A percentile compares a stretch with the other conserved stretches of the same genome.
phyloP scores from a whole-genome alignment of 805 yeast species.

The Candida berthetii region DNA sequence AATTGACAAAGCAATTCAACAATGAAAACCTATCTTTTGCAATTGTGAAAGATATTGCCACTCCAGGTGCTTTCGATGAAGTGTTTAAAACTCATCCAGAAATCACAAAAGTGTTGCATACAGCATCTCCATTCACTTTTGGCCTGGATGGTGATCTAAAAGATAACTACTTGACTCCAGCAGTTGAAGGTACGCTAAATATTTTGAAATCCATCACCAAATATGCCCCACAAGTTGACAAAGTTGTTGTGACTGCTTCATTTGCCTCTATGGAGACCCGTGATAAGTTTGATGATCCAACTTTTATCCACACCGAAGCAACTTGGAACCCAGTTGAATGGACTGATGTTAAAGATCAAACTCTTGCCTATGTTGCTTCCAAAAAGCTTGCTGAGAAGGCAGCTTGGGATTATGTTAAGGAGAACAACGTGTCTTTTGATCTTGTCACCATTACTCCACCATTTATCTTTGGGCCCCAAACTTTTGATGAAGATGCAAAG shows the following conservation, averaged over 20 bases:
- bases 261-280: constrained; percentile 36
- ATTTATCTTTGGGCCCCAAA: constrained; percentile 39
- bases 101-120: constrained; percentile 42
- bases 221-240: constrained; percentile 27
- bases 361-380: constrained; percentile 31
- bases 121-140: constrained; percentile 42
- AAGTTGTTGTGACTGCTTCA: constrained; percentile 51
- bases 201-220: constrained; percentile 35
- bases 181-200: constrained; percentile 44
- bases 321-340: constrained; percentile 27
- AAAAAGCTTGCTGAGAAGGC: constrained; percentile 50
- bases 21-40: constrained; percentile 27
- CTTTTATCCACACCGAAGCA: constrained; percentile 20
- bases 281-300: constrained; percentile 14
- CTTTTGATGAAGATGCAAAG: constrained; percentile 27
- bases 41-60: constrained; percentile 36
- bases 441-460: constrained; percentile 33
- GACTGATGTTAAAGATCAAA: constrained; percentile 9
- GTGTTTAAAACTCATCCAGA: constrained; percentile 36
- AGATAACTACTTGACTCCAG: constrained; percentile 44
- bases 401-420: constrained; percentile 37
- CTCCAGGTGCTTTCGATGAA: constrained; percentile 32
- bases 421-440: constrained; percentile 27
- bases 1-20: constrained; percentile 14
- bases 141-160: constrained; percentile 31